Conservation (phyloP, 2,329 filamentous ascomycete genomes). For the Gliomastix tumulicola region DNA sequence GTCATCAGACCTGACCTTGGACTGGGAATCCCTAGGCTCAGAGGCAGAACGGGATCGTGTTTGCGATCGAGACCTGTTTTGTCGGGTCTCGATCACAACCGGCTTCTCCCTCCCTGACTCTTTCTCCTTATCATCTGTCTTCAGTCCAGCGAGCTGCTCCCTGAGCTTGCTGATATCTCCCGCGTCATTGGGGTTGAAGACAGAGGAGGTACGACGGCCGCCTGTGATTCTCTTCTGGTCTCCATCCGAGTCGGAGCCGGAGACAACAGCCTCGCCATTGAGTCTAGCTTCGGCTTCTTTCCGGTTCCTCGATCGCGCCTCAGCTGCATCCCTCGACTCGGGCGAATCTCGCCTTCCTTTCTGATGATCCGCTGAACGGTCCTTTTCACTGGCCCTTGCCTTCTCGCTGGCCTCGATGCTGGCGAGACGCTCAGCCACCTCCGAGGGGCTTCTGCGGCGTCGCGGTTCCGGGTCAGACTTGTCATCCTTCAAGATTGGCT, state of each 20-base stretch:
- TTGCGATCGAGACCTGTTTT: background rate
- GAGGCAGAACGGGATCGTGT: background rate
- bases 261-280: slow-evolving; percentile 22
- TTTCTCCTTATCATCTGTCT: slow-evolving; percentile 6
- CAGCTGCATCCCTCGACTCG: slow-evolving; percentile 3
- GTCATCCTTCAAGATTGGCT: slow-evolving; percentile 26
- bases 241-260: slow-evolving; percentile 33
- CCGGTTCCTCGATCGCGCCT: slow-evolving; percentile 20
- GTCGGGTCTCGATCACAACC: background rate
- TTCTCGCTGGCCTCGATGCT: slow-evolving; percentile 8
- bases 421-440: slow-evolving; percentile 17
- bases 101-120: background rate
- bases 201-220: slow-evolving; percentile 26
- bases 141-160: slow-evolving; percentile 39
- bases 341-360: background rate
- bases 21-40: slow-evolving; percentile 5
- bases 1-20: slow-evolving; percentile 8
- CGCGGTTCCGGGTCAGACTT: slow-evolving; percentile 11
- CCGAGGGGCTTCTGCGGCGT: slow-evolving; percentile 20
- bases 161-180: slow-evolving; percentile 41
- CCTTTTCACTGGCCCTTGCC: background rate
- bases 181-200: slow-evolving; percentile 47
- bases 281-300: slow-evolving; percentile 30
- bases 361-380: background rate
- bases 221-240: slow-evolving; percentile 29